These are phyloP conservation scores for Cladobotryum mycophilum DNA, from an alignment of 2,329 filamentous ascomycete genomes.

Conservation along the genomic window DNA sequence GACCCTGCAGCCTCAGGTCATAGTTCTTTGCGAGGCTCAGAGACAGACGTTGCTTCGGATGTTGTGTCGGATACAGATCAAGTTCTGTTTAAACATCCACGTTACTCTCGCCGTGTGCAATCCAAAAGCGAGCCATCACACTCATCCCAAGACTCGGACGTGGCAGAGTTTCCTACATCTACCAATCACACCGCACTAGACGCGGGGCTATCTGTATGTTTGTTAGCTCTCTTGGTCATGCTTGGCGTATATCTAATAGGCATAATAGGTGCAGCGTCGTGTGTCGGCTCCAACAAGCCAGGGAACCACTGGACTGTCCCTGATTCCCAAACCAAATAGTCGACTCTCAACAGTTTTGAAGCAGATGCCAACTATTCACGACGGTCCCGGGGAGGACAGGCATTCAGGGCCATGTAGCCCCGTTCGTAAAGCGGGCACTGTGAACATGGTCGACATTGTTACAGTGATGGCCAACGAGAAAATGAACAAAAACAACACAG, in stretches of 20 bases:
- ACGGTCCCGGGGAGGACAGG: constrained; percentile 3
- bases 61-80: not conserved
- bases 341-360: constrained; percentile 8
- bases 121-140: constrained; percentile 42
- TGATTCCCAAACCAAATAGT: constrained; percentile 21
- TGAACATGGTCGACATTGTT: not conserved
- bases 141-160: constrained; percentile 18
- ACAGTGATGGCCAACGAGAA: not conserved
- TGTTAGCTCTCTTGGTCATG: not conserved
- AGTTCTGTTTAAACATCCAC: constrained; percentile 24
- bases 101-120: constrained; percentile 40
- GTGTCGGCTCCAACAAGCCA: constrained; percentile 20
- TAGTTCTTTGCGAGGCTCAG: not conserved
- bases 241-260: not conserved
- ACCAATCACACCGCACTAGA: not conserved
- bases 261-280: constrained; percentile 16
- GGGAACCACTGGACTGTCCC: constrained; percentile 15
- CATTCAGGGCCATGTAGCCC: not conserved
- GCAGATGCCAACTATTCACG: constrained; percentile 6
- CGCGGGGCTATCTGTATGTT: constrained; percentile 7
- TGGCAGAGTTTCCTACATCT: not conserved
- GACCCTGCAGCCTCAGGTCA: not conserved
- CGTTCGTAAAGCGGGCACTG: not conserved
- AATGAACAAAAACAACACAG: not conserved
- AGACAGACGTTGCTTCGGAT: not conserved